Evolutionary conservation across 306 rosid species (phyloP), one percentile per base, ranked within the genome.

Genomic region (Boehmeria nivea): DNA sequence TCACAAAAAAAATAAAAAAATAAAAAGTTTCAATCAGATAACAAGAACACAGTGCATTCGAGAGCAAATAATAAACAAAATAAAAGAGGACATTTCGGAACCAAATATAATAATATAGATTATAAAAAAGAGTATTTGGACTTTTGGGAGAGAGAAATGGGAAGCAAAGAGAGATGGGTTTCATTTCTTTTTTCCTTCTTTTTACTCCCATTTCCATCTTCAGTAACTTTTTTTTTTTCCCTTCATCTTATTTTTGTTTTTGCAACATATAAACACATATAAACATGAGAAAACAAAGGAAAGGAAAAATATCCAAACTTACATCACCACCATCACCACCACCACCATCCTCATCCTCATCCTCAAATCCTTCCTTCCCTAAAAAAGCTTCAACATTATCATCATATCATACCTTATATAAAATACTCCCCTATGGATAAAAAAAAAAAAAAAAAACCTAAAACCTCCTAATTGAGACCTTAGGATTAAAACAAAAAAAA

Each of bases 261-360:
- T 17, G 59, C 77, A 77, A 72, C 71, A 72, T 81, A 81, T 77
- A 64, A 60, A 84, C 78, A 81, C 71, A 81, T 70, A 76, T 74
- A 77, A 62, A 81, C 71, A 79, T 71, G 69, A 37, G 15, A 27
- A 51, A 51, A 51, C 12, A 48, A 5, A 13, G 43, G 13, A 27
- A 21, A 51, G 51, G 44, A 16, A 67, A 49, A 43, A 49, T 42
- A 38, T 23, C 43, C 45, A 34, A 42, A 58, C 37, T 18, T 40
- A n/a, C 39, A 43, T 52, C 57, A 57, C 19, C 22, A 28, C 42
- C 59, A 11, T 51, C 39, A 14, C 57, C n/a, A n/a, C n/a, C 60
- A 12, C 56, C 43, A n/a, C n/a, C n/a, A n/a, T n/a, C n/a, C n/a
- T n/a, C n/a, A n/a, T n/a, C n/a, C n/a, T n/a, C n/a, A 33, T 56